A percentile compares a stretch with the other conserved stretches of the same genome.
Evolutionary conservation across 2,329 filamentous ascomycete species (phyloP).

Genomic region (Escovopsis sp.): DNA sequence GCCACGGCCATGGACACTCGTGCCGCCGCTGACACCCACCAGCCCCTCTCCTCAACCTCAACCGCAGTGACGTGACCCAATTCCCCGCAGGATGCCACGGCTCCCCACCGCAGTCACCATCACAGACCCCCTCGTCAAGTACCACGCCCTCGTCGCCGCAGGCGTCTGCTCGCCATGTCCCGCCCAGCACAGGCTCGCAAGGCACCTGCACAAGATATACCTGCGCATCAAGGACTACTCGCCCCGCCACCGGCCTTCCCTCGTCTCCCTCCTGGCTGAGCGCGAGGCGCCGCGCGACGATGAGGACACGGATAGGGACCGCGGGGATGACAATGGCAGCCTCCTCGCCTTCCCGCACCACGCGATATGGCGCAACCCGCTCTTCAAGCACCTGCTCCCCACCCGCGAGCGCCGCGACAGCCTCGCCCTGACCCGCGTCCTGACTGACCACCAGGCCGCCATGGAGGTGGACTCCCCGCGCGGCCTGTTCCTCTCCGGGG

Average conservation of each 20-base stretch:
- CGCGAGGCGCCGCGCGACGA: conserved; percentile 13
- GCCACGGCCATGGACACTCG: too few relatives aligned
- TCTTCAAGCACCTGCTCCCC: conserved; percentile 45
- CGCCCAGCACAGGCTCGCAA: conserved; percentile 56
- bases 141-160: conserved; percentile 54
- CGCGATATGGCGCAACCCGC: conserved; percentile 42
- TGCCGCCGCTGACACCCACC: too few relatives aligned
- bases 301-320: conserved; percentile 12
- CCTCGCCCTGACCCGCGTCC: conserved; percentile 51
- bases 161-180: conserved; percentile 54
- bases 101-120: conserved; percentile 40
- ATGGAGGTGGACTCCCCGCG: conserved; percentile 57
- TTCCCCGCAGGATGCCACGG: conserved; percentile 14
- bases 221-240: conserved; percentile 64
- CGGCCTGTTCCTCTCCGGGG: conserved; percentile 64
- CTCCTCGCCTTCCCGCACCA: conserved; percentile 36
- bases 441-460: conserved; percentile 57
- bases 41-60: not conserved
- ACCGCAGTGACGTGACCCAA: not conserved
- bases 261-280: conserved; percentile 36
- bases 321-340: conserved; percentile 17
- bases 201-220: conserved; percentile 67
- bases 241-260: conserved; percentile 48
- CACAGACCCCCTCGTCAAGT: conserved; percentile 63
- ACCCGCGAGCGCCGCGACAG: conserved; percentile 34